Percentiles rank a stretch among this genome's conserved stretches.
Conservation (phyloP, 1,284 basidiomycete genomes). For the Golubevia sp. region DNA sequence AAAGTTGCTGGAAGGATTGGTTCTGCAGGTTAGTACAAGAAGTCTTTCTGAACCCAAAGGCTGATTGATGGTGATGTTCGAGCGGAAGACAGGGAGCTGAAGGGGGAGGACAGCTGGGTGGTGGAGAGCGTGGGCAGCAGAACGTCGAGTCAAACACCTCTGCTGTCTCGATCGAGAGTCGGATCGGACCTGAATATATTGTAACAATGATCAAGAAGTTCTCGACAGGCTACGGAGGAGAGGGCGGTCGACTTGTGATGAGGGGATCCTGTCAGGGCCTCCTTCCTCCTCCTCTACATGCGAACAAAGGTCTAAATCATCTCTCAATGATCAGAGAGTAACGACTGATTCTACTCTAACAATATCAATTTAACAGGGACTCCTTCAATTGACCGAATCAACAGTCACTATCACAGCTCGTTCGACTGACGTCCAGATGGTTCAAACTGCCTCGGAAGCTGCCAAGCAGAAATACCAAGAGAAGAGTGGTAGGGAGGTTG, state of each 20-base stretch:
- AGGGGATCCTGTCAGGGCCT: neutral
- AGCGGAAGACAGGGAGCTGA: no score
- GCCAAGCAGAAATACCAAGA: neutral
- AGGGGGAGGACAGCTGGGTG: neutral
- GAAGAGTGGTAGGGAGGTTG: neutral
- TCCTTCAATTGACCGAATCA: conserved; percentile 52
- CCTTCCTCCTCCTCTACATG: neutral
- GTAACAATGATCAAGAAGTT: conserved; percentile 1
- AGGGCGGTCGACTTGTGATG: neutral
- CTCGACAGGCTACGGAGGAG: conserved; percentile 7
- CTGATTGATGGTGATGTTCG: no score
- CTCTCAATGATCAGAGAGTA: neutral
- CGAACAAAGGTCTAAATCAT: no score
- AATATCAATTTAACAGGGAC: conserved; percentile 18
- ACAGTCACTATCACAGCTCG: conserved; percentile 42
- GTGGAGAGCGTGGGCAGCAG: neutral
- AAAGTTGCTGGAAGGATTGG: conserved; percentile 77
- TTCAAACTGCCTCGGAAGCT: conserved; percentile 11
- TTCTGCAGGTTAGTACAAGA: conserved; percentile 71
- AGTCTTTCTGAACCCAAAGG: neutral
- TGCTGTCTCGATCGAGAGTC: neutral
- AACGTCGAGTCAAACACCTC: neutral
- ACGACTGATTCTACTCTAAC: neutral
- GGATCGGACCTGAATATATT: neutral
- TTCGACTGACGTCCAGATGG: conserved; percentile 46